A percentile compares a stretch with the other conserved stretches of the same genome.
Conservation (phyloP, 768 basidiomycete species). For the Tulasnella sp. region DNA sequence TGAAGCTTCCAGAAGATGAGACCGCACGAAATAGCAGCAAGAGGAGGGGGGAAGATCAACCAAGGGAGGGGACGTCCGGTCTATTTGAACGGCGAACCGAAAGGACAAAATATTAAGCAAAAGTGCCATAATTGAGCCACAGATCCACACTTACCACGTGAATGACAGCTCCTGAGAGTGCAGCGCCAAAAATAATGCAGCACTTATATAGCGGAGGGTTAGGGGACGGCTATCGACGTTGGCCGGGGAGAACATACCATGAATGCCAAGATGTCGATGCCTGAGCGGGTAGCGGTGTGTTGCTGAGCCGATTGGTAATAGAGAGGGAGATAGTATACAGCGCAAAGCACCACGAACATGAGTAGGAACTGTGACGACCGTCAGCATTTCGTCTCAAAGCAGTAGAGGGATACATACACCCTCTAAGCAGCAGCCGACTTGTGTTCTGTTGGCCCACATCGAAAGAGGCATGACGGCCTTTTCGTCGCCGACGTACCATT, state of each 20-base stretch:
- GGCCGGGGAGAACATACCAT: conserved; percentile 37
- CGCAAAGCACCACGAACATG: conserved; percentile 20
- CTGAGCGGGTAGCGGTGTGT: conserved; percentile 43
- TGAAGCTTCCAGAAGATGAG: conserved; percentile 40
- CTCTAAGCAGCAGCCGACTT: conserved; percentile 40
- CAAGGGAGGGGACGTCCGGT: conserved; percentile 44
- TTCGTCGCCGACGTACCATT: conserved; percentile 43
- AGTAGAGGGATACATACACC: conserved; percentile 25
- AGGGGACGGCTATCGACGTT: background rate
- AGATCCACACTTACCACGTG: conserved; percentile 28
- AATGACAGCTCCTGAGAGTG: conserved; percentile 43
- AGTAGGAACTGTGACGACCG: background rate
- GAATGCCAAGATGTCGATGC: conserved; percentile 46
- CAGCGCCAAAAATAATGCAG: conserved; percentile 42
- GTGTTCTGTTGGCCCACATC: conserved; percentile 43
- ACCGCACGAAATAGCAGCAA: conserved; percentile 44
- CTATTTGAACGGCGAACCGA: too few species aligned
- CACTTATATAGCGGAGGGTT: background rate
- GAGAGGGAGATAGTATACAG: conserved; percentile 37
- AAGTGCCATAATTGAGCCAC: background rate
- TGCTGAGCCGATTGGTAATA: conserved; percentile 37
- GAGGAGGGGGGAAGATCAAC: conserved; percentile 41
- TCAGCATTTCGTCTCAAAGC: background rate
- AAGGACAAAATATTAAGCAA: background rate
- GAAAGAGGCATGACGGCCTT: conserved; percentile 44